Evolutionary conservation across 2,329 filamentous ascomycete species (phyloP), one percentile per base, ranked within the genome.

Genomic region (Fusarium piperis): DNA sequence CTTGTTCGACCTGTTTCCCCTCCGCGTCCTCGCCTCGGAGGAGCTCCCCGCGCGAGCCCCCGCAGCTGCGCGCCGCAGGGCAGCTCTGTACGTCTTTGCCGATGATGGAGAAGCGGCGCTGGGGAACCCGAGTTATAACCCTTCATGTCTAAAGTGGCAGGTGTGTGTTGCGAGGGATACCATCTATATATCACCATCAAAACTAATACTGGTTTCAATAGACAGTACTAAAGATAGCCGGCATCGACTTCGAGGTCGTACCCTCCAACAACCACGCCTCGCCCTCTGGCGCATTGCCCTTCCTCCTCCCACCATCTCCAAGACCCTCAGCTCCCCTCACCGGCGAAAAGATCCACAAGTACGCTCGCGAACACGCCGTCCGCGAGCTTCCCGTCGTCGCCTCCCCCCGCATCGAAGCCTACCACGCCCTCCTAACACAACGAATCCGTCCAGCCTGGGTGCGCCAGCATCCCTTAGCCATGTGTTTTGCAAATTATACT

Each of bases 61-160:
- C 13, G 61, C 67, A 33, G 56, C 86, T 84, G 33, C 83, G 77
- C 58, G 78, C 83, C 59, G 79, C 20, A 79, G 84, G 7, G 85
- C 88, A 68, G 86, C 89, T 11, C 85, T 99, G 10, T 94, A 94
- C 80, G 86, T 97, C 63, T 98, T 98, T 81, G 88, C 89, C 67
- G 89, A 87, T 15, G 84, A 89, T 1, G 83, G 87, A n/a, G 92
- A 90, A 75, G 92, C 90, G 35, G 80, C 81, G 62, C 78, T 78
- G 39, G 90, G 90, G 6, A 83, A 85, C 32, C 93, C 94, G 28
- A 97, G 94, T 72, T 97, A 92, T 83, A 98, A 98, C 79, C 96
- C 96, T 12, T 90, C 91, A 65, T 99, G 96, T 84, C 85, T 98
- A 78, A 97, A 95, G 85, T 98, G 94, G 94, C 96, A 98, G 93